Evolutionary conservation across 164 flowering plant genomes (phyloP).

Genomic region (Akebia trifoliata): DNA sequence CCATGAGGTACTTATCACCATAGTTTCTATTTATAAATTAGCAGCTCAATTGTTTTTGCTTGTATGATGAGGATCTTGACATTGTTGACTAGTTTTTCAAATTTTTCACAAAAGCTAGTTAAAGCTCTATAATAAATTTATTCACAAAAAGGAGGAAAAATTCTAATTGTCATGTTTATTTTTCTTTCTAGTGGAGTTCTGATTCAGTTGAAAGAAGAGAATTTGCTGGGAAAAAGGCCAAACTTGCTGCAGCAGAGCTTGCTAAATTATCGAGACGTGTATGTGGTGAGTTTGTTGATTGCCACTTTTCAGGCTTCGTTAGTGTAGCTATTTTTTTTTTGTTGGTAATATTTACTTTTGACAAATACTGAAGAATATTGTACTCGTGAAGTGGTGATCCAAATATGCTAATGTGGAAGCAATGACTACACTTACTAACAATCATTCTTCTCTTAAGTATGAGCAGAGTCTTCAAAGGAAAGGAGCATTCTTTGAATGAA

Average conservation of each 20-base stretch:
- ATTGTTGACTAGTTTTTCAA: neutral
- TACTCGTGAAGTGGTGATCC: too few relatives aligned
- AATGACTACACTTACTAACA: too few relatives aligned
- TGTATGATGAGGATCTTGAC: neutral
- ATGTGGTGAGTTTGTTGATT: conserved; percentile 48
- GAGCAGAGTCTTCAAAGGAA: too few relatives aligned
- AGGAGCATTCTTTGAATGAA: too few relatives aligned
- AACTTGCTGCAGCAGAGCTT: conserved; percentile 92
- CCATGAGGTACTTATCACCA: conserved; percentile 40
- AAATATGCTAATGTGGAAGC: too few relatives aligned
- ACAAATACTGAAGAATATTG: neutral
- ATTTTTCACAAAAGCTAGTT: neutral
- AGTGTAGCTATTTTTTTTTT: neutral
- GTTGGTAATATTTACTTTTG: neutral
- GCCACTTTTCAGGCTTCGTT: neutral
- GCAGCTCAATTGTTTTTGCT: neutral
- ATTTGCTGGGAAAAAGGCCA: conserved; percentile 80
- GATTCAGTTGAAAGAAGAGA: conserved; percentile 77
- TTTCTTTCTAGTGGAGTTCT: conserved; percentile 51
- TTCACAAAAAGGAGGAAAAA: neutral
- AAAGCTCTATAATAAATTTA: too few relatives aligned
- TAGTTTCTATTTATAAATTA: neutral
- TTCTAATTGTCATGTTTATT: conserved; percentile 1
- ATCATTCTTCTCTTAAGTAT: too few relatives aligned
- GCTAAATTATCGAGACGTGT: conserved; percentile 84